Evolutionary conservation across 2,329 filamentous ascomycete genomes (phyloP), one percentile per base, ranked within the genome.

Genomic region (Aspergillus candidus): DNA sequence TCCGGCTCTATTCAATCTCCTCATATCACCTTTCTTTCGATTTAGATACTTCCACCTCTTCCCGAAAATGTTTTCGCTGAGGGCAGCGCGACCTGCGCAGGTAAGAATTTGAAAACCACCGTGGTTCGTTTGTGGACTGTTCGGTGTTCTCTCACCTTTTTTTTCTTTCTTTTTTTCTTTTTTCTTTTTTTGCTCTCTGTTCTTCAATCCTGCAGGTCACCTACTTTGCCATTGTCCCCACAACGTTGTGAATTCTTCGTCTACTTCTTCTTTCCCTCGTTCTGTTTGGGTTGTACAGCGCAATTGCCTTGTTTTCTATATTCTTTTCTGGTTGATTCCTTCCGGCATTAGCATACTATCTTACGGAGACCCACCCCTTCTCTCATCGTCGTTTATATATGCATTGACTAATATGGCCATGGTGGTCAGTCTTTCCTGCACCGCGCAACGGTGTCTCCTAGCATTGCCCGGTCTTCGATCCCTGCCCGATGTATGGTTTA

Each of bases 341-440:
- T 62, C 63, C 68, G 52, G 62, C 33, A 27, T 27, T 27, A 10
- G 22, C 22, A 27, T 27, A 10, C 22, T 27, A 27, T 27, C 22
- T 27, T 27, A 6, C 22, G 22, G 22, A 27, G 22, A 27, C 22
- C 22, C 14, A 22, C 37, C 22, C 69, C 50, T 40, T 35, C 13
- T 32, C 35, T 15, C 41, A 29, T 38, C 11, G 27, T 31, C 4
- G 7, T 13, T 8, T 32, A 12, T 31, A 6, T 14, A 14, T 27
- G 38, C 29, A 31, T 38, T 27, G 33, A 42, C 35, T 51, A 49
- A 50, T 40, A 60, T 51, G 61, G 60, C 66, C 69, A 67, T 68
- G 63, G 62, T 53, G 66, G 13, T 47, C 67, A 80, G 77, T 74
- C 73, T 61, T 71, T 80, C 60, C 71, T 80, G 66, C 76, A 76